phyloP scores from a whole-genome alignment of 2,329 filamentous ascomycete species.

The Fusarium brachygibbosum region DNA sequence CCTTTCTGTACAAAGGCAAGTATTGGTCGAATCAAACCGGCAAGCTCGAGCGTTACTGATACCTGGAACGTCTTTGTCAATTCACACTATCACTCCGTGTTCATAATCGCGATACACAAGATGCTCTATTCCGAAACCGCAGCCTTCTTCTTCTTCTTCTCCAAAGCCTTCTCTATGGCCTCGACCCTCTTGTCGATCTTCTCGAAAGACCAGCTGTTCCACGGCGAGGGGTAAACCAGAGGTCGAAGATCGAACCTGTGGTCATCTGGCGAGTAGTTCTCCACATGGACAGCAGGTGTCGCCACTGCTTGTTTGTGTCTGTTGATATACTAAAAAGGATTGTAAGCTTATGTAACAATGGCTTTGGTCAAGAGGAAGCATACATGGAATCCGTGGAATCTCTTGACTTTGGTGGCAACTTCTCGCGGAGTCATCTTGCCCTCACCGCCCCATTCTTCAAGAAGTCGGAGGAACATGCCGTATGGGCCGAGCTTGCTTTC shows the following conservation, averaged over 20 bases:
- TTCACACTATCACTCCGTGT: not conserved
- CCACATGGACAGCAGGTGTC: constrained; percentile 26
- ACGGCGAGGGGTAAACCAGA: constrained; percentile 53
- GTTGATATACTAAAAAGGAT: constrained; percentile 17
- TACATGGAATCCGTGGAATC: constrained; percentile 55
- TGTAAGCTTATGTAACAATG: not conserved
- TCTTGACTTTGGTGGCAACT: constrained; percentile 47
- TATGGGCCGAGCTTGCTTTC: constrained; percentile 60
- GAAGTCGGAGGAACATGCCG: constrained; percentile 56
- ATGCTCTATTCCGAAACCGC: constrained; percentile 1
- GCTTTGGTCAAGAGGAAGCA: not conserved
- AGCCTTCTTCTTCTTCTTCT: constrained; percentile 33
- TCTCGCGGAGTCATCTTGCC: constrained; percentile 55
- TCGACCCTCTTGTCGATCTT: constrained; percentile 56
- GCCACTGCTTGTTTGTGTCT: constrained; percentile 34
- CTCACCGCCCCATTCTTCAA: constrained; percentile 55
- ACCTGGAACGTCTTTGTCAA: not conserved
- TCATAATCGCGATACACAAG: not conserved
- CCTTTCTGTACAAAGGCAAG: not conserved
- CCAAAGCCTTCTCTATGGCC: constrained; percentile 49
- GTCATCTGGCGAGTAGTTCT: constrained; percentile 47
- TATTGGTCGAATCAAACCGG: not conserved
- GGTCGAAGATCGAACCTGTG: constrained; percentile 47
- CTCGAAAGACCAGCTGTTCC: constrained; percentile 55
- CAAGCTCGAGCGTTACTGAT: not conserved